These are phyloP conservation scores for Pichia sp. DNA, from an alignment of 1,139 yeast genomes.

Conservation along the genomic window DNA sequence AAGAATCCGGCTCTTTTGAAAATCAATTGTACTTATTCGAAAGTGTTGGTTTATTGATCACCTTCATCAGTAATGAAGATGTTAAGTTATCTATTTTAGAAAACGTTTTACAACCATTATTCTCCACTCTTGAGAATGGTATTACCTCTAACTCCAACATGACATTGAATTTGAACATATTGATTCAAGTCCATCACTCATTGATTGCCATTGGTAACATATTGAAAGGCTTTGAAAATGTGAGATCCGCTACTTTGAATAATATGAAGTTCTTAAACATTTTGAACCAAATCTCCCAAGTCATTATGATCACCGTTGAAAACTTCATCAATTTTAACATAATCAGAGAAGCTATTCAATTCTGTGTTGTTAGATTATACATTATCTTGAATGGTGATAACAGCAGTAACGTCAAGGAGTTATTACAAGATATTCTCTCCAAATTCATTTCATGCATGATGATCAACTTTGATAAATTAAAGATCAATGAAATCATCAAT, in stretches of 20 bases:
- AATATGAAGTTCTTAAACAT: conserved; percentile 30
- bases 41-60: conserved; percentile 65
- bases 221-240: conserved; percentile 73
- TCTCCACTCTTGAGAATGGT: conserved; percentile 67
- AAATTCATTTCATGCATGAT: conserved; percentile 74
- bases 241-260: conserved; percentile 23
- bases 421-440: conserved; percentile 57
- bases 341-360: conserved; percentile 83
- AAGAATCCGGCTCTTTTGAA: conserved; percentile 61
- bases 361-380: conserved; percentile 82
- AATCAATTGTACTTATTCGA: conserved; percentile 85
- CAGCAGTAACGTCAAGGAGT: conserved; percentile 26
- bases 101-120: conserved; percentile 73
- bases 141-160: conserved; percentile 40
- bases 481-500: conserved; percentile 68
- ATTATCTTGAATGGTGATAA: conserved; percentile 50
- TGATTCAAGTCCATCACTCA: conserved; percentile 81
- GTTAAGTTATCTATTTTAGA: conserved; percentile 53
- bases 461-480: conserved; percentile 57
- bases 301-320: conserved; percentile 80
- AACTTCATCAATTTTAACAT: conserved; percentile 63
- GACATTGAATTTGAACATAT: conserved; percentile 40
- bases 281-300: conserved; percentile 53
- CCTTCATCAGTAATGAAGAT: conserved; percentile 41
- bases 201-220: conserved; percentile 89